Base-by-base conservation (phyloP, 805 yeast genomes). In the Wickerhamiella spandovensis region DNA sequence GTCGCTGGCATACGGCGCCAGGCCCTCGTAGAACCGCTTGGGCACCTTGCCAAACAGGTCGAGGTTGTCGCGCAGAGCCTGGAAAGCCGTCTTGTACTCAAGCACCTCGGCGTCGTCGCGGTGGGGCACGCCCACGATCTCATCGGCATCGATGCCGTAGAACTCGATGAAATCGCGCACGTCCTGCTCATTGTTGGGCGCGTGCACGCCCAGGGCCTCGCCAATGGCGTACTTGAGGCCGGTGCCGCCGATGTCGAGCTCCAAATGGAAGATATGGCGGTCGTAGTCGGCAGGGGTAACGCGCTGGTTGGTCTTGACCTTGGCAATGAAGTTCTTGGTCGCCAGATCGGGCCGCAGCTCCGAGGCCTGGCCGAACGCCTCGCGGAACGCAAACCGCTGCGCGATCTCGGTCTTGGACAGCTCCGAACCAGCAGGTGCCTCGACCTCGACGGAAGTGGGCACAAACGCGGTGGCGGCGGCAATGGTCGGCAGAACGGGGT, bases 31-130 rank as follows among this genome's bases (percentile, higher is more conserved):
- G 69, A 90, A 90, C 64, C 87, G 77, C 77, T 90, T 90, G 53
- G 95, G 94, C 53, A 97, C 97, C 66, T 88, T 90, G 60, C 97
- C 97, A 57, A 90, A 82, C 54, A 90, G 67, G 65, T 90, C 97
- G 53, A 89, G 69, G 58, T 83, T 83, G 50, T 90, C 95, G 48
- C 76, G 69, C 60, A 88, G 76, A 0, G 82, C 77, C 66, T 88
- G 96, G 69, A 81, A 78, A 13, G 84, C 81, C 15, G 97, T 86
- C 70, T 92, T 79, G 46, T 79, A 73, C 68, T 88, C 95, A 12
- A 21, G 42, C 22, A 77, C 63, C 10, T 47, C 47, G 24, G 74
- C 56, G 2, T 72, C 64, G 52, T 83, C 90, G 58, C 76, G 79
- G 57, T 82, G 76, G 46, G 92, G 81, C 46, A 84, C 77, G 56